Evolutionary conservation across 1,139 yeast genomes (phyloP).

Genomic region (Lizanozyma gosingica): DNA sequence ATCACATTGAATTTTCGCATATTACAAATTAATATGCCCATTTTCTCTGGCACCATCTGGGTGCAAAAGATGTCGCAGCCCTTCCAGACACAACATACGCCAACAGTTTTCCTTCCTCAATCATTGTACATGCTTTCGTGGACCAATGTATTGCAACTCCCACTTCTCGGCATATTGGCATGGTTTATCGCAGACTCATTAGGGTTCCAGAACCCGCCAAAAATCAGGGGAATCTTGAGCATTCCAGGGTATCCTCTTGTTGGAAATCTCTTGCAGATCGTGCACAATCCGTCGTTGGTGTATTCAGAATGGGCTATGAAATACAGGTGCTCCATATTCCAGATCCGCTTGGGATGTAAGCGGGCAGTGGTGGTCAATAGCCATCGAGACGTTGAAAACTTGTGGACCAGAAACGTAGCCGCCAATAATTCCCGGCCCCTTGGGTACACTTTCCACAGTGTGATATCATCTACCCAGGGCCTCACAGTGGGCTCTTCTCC

Average conservation of each 20-base stretch:
- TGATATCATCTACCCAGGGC: constrained; percentile 55
- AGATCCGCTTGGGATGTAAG: constrained; percentile 50
- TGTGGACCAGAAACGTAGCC: constrained; percentile 47
- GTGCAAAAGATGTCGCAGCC: no score
- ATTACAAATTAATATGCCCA: no score
- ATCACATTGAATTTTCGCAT: no score
- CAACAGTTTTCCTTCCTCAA: neutral
- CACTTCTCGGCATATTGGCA: constrained; percentile 1
- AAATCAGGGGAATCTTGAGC: constrained; percentile 26
- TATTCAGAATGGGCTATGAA: constrained; percentile 39
- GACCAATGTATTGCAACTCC: neutral
- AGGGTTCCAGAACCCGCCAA: constrained; percentile 14
- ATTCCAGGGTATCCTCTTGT: constrained; percentile 45
- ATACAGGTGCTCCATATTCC: constrained; percentile 43
- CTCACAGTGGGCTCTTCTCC: constrained; percentile 78
- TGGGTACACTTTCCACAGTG: constrained; percentile 57
- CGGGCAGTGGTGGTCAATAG: constrained; percentile 60
- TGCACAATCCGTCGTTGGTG: constrained; percentile 41
- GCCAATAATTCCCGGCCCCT: constrained; percentile 62
- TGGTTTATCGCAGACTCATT: constrained; percentile 9
- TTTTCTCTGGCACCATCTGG: no score
- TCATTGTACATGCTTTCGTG: neutral
- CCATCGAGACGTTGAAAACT: constrained; percentile 38
- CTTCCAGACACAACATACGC: no score
- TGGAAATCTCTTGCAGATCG: constrained; percentile 43